Conservation (phyloP, 2,329 filamentous ascomycete genomes). For the Coniella lustricola region DNA sequence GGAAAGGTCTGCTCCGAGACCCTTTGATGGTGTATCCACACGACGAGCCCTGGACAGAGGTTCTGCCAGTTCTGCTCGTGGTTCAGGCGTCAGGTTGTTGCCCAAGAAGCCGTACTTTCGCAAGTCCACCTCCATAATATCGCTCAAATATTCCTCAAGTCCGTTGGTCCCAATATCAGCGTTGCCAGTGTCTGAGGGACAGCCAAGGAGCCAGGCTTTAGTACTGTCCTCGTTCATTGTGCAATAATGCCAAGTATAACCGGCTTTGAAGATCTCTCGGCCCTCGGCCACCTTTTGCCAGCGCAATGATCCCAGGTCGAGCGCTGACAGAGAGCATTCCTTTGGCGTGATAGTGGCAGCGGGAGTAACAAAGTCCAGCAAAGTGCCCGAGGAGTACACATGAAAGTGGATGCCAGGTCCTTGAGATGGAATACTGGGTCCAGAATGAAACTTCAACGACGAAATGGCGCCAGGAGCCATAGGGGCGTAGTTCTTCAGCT, state of each 20-base stretch:
- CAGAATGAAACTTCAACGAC: constrained; percentile 81
- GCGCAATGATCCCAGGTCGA: constrained; percentile 78
- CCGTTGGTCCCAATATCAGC: constrained; percentile 61
- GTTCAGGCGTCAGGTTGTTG: constrained; percentile 58
- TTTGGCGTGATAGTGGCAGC: constrained; percentile 78
- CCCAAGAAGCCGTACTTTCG: constrained; percentile 86
- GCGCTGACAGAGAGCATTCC: constrained; percentile 82
- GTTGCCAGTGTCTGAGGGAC: constrained; percentile 63
- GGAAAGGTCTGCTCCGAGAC: constrained; percentile 78
- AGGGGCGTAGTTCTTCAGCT: constrained; percentile 67
- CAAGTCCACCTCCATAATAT: constrained; percentile 90
- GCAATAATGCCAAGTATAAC: constrained; percentile 98
- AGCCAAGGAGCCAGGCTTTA: constrained; percentile 94
- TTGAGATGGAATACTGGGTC: constrained; percentile 78
- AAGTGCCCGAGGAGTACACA: constrained; percentile 83
- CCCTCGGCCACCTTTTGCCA: constrained; percentile 96
- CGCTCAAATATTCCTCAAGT: constrained; percentile 82
- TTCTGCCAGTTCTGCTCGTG: constrained; percentile 39
- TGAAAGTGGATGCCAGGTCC: constrained; percentile 92
- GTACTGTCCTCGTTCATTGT: constrained; percentile 93
- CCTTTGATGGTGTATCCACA: constrained; percentile 51
- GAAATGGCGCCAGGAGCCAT: constrained; percentile 85
- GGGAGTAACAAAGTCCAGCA: constrained; percentile 91
- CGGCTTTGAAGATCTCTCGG: constrained; percentile 81
- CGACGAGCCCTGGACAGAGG: constrained; percentile 41